Base-by-base conservation (phyloP, 2,329 filamentous ascomycete species). In the Trichophyton mentagrophytes region DNA sequence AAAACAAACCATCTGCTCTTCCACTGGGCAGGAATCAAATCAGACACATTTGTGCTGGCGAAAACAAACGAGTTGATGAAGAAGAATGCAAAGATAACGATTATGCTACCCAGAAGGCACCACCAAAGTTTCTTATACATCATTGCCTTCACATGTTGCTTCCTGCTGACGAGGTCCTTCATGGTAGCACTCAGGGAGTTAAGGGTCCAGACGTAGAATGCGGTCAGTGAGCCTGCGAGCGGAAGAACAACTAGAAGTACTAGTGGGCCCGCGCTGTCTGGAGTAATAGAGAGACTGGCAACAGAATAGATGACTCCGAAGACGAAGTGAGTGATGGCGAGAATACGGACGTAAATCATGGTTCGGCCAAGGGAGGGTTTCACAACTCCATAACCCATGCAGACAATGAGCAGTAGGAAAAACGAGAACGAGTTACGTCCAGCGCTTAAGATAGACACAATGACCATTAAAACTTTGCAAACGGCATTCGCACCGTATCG, bases 101-200 rank as follows among this genome's bases (percentile, higher is more conserved):
- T 77, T 71, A 99, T 95, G 72, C 88, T 95, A 65, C 84, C 80
- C 53, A 99, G 80, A 63, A 99, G 96, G 72, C 90, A 92, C 91
- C 91, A 99, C 91, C 95, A 99, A 13, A 99, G 84, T 73, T 95
- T 95, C 77, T 88, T 91, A 77, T 97, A 99, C 95, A 99, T 99
- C 74, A 83, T 75, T 56, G 91, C 90, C 73, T 99, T 99, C 68
- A 87, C 86, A 68, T 88, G 87, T 76, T 99, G 93, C 76, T 96
- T 96, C 66, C 93, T 86, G 69, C 96, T 89, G 60, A 88, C 82
- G n/a, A 99, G 82, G 69, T 97, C 92, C 76, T 96, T 97, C 78
- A 97, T 92, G 0, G 93, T 99, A 61, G 87, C 80, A 73, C 92
- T 96, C 61, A 99, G 82, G 22, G 91, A 95, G 77, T 96, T 97